Conservation (phyloP, 2,329 filamentous ascomycete genomes). For the Trichoderma arundinaceum region DNA sequence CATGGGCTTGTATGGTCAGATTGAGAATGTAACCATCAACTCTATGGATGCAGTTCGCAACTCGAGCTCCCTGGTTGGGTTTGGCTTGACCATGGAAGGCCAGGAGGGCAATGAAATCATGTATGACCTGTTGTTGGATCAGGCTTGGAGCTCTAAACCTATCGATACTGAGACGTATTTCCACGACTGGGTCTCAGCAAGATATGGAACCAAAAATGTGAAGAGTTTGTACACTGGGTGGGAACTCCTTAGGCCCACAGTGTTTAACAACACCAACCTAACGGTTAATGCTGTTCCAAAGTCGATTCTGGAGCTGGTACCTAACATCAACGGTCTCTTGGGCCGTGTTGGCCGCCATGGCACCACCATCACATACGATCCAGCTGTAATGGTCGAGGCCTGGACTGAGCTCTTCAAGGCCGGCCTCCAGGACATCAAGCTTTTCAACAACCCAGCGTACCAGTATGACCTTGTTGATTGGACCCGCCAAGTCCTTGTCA, state of each 20-base stretch:
- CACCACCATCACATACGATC: constrained; percentile 51
- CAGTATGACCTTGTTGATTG: constrained; percentile 56
- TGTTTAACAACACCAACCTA: constrained; percentile 57
- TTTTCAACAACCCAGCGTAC: constrained; percentile 52
- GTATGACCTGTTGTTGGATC: constrained; percentile 57
- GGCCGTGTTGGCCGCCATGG: constrained; percentile 49
- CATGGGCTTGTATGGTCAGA: constrained; percentile 56
- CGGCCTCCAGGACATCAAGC: constrained; percentile 37
- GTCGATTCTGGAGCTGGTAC: constrained; percentile 53
- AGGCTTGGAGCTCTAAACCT: constrained; percentile 53
- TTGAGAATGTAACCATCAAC: constrained; percentile 54
- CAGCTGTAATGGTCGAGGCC: constrained; percentile 44
- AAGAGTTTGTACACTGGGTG: constrained; percentile 51
- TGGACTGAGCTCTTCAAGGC: constrained; percentile 50
- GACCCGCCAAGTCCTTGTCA: constrained; percentile 55
- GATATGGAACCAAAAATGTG: constrained; percentile 45
- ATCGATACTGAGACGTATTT: constrained; percentile 55
- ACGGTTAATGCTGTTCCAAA: constrained; percentile 49
- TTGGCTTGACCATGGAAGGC: constrained; percentile 56
- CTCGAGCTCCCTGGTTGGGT: constrained; percentile 52
- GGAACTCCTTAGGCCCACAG: constrained; percentile 52
- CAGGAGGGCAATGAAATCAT: constrained; percentile 61
- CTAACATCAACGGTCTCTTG: constrained; percentile 49
- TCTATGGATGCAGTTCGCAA: constrained; percentile 51
- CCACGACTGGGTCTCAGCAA: constrained; percentile 49